Conservation (phyloP, 768 basidiomycete species). For the Xerocomus potaroensis region DNA sequence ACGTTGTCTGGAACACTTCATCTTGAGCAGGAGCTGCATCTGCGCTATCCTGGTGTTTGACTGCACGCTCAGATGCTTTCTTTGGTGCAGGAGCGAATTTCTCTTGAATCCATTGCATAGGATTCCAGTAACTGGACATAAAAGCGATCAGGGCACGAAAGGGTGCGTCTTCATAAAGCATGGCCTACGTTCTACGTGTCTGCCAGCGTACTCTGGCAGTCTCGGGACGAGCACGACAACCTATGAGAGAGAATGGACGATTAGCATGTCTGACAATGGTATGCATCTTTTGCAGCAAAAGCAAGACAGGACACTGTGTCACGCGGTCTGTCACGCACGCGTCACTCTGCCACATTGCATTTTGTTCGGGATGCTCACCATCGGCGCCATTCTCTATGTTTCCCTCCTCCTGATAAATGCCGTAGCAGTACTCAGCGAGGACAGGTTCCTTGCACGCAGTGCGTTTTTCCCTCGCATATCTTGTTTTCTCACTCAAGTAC, state of each 20-base stretch:
- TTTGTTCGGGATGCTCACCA: slow-evolving; percentile 37
- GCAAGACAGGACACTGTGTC: no score
- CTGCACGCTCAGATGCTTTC: slow-evolving; percentile 42
- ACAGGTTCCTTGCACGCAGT: slow-evolving; percentile 93
- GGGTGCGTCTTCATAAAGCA: not conserved
- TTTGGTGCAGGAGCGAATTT: slow-evolving; percentile 48
- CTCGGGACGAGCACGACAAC: slow-evolving; percentile 11
- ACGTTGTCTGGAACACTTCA: slow-evolving; percentile 42
- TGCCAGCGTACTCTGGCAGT: slow-evolving; percentile 30
- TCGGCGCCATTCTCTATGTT: slow-evolving; percentile 81
- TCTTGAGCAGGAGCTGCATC: slow-evolving; percentile 23
- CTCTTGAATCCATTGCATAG: slow-evolving; percentile 61
- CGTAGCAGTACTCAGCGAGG: slow-evolving; percentile 92
- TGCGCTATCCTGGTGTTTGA: slow-evolving; percentile 33
- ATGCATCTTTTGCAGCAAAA: no score
- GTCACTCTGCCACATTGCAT: slow-evolving; percentile 14
- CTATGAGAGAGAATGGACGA: slow-evolving; percentile 2
- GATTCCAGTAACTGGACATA: slow-evolving; percentile 47
- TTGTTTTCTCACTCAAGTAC: slow-evolving; percentile 14
- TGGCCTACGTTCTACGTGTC: slow-evolving; percentile 44
- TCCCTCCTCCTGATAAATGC: slow-evolving; percentile 88
- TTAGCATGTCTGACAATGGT: slow-evolving; percentile 24
- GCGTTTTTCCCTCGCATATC: slow-evolving; percentile 30
- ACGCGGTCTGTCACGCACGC: slow-evolving; percentile 17
- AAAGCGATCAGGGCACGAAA: not conserved